Evolutionary conservation across 2,329 filamentous ascomycete species (phyloP), one percentile per base, ranked within the genome.

Genomic region (Ophiostoma sp.): DNA sequence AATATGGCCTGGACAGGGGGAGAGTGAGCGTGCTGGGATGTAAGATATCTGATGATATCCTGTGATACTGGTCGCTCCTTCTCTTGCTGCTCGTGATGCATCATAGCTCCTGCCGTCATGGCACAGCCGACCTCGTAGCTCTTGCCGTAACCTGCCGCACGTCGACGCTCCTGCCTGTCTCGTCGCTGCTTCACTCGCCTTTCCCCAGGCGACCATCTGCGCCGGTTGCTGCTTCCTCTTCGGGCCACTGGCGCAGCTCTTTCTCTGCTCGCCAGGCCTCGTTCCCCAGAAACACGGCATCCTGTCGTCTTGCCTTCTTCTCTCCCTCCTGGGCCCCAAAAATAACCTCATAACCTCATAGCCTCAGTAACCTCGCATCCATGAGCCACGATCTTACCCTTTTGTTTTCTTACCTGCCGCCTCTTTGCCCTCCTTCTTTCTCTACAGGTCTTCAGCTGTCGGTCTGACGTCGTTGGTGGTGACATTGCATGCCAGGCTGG

Each of bases 351-450:
- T 18, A 55, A 27, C 27, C 27, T 27, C 27, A 27, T 27, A 27
- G 27, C 27, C 27, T 27, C 27, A 27, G 11, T 44, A 44, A 16
- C 47, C 47, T 52, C 47, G 47, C 47, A 52, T 63, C 42, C 38
- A 42, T 42, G 38, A 41, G 60, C 40, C 60, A 12, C 40, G 27
- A 38, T 63, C 38, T 63, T 63, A 60, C 55, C 38, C 38, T 63
- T 63, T 63, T 63, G 60, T 63, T 63, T 63, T 41, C 38, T 63
- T 63, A 63, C 14, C 60, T 42, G 60, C 14, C 60, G 60, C 38
- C 42, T 44, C n/a, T 41, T n/a, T 45, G 55, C 42, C 47, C 18
- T 8, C 11, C 14, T 8, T 44, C 40, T 62, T 41, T 63, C 38
- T 16, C 52, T 64, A 27, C 40, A 41, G 18, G 62, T 45, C 49